A percentile compares a stretch with the other conserved stretches of the same genome.
These are phyloP conservation scores for Chlamydomonas schloesseri DNA, from an alignment of 139 green algal species.

Conservation along the genomic window DNA sequence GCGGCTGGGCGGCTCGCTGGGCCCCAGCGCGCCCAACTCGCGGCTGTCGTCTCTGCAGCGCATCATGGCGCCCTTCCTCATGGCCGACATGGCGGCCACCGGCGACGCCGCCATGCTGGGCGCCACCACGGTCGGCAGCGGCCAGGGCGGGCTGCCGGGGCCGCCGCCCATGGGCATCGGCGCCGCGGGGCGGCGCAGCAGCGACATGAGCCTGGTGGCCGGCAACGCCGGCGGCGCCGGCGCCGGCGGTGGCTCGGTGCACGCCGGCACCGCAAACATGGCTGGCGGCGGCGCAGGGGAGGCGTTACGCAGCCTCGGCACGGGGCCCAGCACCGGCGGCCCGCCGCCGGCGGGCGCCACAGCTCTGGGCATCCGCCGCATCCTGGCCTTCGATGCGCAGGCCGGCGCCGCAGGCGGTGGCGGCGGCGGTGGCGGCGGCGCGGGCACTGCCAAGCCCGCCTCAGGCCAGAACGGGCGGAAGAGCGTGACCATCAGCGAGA, in stretches of 20 bases:
- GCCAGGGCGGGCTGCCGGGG: background rate
- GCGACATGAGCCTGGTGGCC: background rate
- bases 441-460: background rate
- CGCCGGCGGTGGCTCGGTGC: no score
- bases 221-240: no score
- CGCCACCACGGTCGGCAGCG: background rate
- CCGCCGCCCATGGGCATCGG: no score
- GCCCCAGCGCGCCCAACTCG: constrained; percentile 4
- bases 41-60: constrained; percentile 38
- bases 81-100: constrained; percentile 20
- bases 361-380: constrained; percentile 3
- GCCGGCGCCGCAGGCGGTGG: background rate
- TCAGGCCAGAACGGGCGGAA: no score
- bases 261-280: no score
- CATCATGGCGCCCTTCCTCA: constrained; percentile 39
- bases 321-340: no score
- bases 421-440: background rate
- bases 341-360: background rate
- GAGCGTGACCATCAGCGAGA: constrained; percentile 13
- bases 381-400: constrained; percentile 23
- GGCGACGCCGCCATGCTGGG: background rate
- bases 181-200: background rate
- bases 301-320: no score
- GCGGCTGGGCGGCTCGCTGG: background rate
- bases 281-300: background rate